Conservation (phyloP, 192 early-diverging fungal species). For the Backusella westeae region DNA sequence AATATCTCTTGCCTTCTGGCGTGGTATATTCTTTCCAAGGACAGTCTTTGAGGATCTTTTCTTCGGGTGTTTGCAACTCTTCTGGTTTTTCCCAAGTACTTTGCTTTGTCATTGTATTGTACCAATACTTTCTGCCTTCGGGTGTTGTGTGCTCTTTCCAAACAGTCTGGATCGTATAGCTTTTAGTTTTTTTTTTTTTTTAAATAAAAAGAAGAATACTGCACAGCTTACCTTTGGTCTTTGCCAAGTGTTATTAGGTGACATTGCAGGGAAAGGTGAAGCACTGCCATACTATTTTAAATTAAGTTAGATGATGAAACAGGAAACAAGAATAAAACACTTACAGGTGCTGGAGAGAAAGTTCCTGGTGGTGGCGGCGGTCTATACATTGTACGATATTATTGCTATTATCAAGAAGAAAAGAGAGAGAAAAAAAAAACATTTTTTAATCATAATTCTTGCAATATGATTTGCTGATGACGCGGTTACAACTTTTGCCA, state of each 20-base stretch:
- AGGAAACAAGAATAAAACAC: not conserved
- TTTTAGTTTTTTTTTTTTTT: not conserved
- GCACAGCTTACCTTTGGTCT: not conserved
- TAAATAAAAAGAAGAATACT: not conserved
- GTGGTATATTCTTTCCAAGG: conserved; percentile 87
- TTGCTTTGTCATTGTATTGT: conserved; percentile 69
- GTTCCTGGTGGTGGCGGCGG: conserved; percentile 16
- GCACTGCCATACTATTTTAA: not conserved
- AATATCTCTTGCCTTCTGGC: conserved; percentile 80
- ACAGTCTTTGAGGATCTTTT: conserved; percentile 57
- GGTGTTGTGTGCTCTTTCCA: conserved; percentile 79
- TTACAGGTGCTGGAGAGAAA: conserved; percentile 11
- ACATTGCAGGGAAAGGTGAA: not conserved
- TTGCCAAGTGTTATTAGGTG: conserved; percentile 1
- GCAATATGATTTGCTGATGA: not conserved
- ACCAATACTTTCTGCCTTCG: conserved; percentile 89
- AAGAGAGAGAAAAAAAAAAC: not conserved
- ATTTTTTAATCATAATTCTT: not conserved
- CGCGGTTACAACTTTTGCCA: not conserved
- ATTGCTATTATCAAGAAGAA: not conserved
- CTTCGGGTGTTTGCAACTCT: conserved; percentile 79
- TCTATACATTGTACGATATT: conserved; percentile 10
- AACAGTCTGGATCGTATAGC: not conserved
- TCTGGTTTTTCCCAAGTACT: conserved; percentile 96
- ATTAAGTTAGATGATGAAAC: not conserved